Base-by-base conservation (phyloP, 73 alveolate genomes). In the Blepharisma japonicum region DNA sequence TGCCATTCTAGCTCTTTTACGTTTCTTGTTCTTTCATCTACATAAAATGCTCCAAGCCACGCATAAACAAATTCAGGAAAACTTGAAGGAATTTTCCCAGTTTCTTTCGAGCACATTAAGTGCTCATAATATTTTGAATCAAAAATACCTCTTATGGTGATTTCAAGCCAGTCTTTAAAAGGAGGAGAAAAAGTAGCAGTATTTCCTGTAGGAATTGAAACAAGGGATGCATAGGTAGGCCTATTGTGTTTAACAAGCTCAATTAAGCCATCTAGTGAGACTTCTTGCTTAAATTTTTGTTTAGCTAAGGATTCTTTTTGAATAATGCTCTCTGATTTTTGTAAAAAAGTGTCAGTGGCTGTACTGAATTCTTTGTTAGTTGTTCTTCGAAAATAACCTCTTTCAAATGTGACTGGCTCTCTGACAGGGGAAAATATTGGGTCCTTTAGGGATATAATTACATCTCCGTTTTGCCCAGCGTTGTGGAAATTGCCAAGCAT, bases 1-100 rank as follows among this genome's bases (percentile, higher is more conserved):
- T 55, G 84, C 61, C 78, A 88, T 68, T 88, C 90, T 0, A 88
- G 79, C 6, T 76, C 77, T 53, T 86, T 79, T 5, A 88, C 88
- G 74, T 49, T 23, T 38, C 87, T 71, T 11, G 80, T 27, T 1
- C 67, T 68, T 45, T 85, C 70, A 53, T 85, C 95, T 27, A 88
- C 92, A 55, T 85, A 67, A 56, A 88, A 88, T 45, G 71, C 78
- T 38, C 92, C 95, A 11, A 88, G 47, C 95, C 95, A 88, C 6
- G 88, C 84, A 67, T 82, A 88, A 5, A 71, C 88, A 54, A 84
- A 88, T 20, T 88, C 95, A 46, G 85, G 77, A 20, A 68, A 68
- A 45, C 81, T 84, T 68, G 83, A 81, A 55, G 90, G 71, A 21
- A 67, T 56, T 56, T 77, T 25, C 32, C 23, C 27, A 48, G 39